Percentiles rank a stretch among this genome's conserved stretches.
These are phyloP conservation scores for Wickerhamiella alocasiicola DNA, from an alignment of 805 yeast genomes.

Conservation along the genomic window DNA sequence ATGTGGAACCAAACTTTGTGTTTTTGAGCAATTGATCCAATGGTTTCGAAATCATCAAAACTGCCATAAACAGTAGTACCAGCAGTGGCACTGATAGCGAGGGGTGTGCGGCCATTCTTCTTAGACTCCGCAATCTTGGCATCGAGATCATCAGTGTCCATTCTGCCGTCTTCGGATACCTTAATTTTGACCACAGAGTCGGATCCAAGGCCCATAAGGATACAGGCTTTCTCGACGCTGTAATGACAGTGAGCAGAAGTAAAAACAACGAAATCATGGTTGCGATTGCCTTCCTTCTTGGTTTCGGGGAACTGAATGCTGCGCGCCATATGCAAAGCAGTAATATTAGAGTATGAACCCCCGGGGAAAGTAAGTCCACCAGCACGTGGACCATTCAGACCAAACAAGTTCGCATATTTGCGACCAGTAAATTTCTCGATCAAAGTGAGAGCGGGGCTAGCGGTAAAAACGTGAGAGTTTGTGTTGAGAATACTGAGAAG, in stretches of 20 bases:
- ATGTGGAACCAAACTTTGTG: constrained; percentile 65
- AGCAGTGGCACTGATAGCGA: constrained; percentile 71
- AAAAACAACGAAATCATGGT: constrained; percentile 49
- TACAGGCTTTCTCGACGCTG: constrained; percentile 71
- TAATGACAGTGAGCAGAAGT: constrained; percentile 66
- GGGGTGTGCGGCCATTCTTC: constrained; percentile 51
- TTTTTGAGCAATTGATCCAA: constrained; percentile 41
- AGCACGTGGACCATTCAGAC: constrained; percentile 40
- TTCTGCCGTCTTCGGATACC: constrained; percentile 42
- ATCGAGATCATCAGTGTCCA: constrained; percentile 41
- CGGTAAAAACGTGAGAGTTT: constrained; percentile 73
- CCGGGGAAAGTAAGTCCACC: constrained; percentile 84
- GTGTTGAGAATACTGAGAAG: constrained; percentile 61
- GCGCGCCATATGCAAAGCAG: constrained; percentile 68
- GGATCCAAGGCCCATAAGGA: constrained; percentile 59
- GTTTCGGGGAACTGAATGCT: constrained; percentile 56
- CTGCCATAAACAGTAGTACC: constrained; percentile 86
- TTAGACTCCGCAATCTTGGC: constrained; percentile 33
- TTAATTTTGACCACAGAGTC: constrained; percentile 49
- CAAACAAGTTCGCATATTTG: constrained; percentile 54
- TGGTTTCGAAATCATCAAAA: constrained; percentile 52
- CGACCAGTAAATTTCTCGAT: constrained; percentile 58
- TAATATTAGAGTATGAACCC: constrained; percentile 77
- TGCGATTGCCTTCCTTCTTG: constrained; percentile 39
- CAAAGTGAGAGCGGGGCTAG: constrained; percentile 65